A percentile compares a stretch with the other conserved stretches of the same genome.
Conservation (phyloP, 108 stramenopile genomes). For the Epithemia pelagica region DNA sequence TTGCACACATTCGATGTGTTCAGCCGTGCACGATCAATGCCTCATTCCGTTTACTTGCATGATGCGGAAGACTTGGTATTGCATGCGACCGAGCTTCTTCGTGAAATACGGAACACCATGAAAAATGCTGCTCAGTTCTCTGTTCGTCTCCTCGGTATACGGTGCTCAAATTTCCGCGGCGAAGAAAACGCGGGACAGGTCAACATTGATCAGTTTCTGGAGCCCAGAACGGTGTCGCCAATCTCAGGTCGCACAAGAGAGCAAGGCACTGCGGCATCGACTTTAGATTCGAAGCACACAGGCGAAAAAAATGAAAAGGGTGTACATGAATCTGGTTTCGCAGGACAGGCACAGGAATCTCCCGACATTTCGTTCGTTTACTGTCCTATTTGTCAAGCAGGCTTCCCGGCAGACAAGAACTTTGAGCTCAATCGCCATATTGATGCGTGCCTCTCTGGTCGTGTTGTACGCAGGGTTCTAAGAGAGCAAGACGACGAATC, state of each 20-base stretch:
- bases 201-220: conserved; percentile 17
- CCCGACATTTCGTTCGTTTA: too few relatives aligned
- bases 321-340: too few relatives aligned
- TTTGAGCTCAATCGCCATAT: conserved; percentile 51
- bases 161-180: conserved; percentile 59
- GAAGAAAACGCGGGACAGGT: conserved; percentile 27
- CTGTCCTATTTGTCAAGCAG: conserved; percentile 42
- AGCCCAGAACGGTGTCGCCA: not conserved
- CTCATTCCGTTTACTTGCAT: conserved; percentile 25
- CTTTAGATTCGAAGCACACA: too few relatives aligned
- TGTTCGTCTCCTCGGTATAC: conserved; percentile 74
- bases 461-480: conserved; percentile 37
- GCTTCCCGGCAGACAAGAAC: conserved; percentile 36
- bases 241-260: not conserved
- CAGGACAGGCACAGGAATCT: too few relatives aligned
- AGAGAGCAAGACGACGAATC: conserved; percentile 19
- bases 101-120: conserved; percentile 28
- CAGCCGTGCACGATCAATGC: conserved; percentile 22
- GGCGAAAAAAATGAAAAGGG: too few relatives aligned
- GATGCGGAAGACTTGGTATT: conserved; percentile 36
- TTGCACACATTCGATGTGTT: conserved; percentile 62
- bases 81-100: conserved; percentile 37
- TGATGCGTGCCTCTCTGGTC: conserved; percentile 55
- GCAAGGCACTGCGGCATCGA: not conserved
- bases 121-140: conserved; percentile 25